Evolutionary conservation across 2,329 filamentous ascomycete species (phyloP).

Genomic region (Trichoderma hamatum): DNA sequence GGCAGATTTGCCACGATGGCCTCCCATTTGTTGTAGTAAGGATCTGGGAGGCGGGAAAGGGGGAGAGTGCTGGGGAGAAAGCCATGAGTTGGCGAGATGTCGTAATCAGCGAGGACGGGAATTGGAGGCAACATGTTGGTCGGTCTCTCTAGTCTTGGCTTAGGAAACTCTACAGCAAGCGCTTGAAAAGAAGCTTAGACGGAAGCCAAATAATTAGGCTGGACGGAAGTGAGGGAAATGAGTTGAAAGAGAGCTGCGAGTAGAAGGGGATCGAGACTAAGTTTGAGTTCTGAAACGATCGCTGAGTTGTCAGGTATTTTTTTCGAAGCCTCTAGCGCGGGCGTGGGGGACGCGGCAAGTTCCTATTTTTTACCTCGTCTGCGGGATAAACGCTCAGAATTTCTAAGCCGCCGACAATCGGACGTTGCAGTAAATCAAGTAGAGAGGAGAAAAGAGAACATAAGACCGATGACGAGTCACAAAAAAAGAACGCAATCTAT

Average conservation of each 20-base stretch:
- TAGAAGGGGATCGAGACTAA: background rate
- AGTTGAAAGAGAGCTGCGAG: background rate
- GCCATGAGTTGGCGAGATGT: conserved; percentile 75
- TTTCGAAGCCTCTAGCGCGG: background rate
- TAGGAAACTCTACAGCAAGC: background rate
- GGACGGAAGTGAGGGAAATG: background rate
- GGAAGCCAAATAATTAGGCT: background rate
- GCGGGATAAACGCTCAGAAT: conserved; percentile 13
- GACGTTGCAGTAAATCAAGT: background rate
- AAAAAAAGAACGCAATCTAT: background rate
- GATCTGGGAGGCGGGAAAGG: conserved; percentile 77
- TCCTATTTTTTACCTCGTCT: background rate
- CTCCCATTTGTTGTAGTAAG: conserved; percentile 97
- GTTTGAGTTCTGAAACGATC: conserved; percentile 13
- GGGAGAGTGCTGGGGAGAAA: conserved; percentile 86
- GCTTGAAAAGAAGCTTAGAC: background rate
- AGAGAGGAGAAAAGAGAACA: background rate
- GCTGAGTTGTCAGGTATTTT: conserved; percentile 3
- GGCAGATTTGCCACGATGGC: conserved; percentile 83
- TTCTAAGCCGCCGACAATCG: conserved; percentile 1
- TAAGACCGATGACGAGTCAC: conserved; percentile 6
- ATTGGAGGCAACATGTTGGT: conserved; percentile 60
- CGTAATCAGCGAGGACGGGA: conserved; percentile 73
- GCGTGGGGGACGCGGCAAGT: conserved; percentile 1
- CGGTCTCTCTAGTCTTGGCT: background rate